Evolutionary conservation across 495 filamentous ascomycete genomes (phyloP), one percentile per base, ranked within the genome.

Genomic region (Daldinia childiae): DNA sequence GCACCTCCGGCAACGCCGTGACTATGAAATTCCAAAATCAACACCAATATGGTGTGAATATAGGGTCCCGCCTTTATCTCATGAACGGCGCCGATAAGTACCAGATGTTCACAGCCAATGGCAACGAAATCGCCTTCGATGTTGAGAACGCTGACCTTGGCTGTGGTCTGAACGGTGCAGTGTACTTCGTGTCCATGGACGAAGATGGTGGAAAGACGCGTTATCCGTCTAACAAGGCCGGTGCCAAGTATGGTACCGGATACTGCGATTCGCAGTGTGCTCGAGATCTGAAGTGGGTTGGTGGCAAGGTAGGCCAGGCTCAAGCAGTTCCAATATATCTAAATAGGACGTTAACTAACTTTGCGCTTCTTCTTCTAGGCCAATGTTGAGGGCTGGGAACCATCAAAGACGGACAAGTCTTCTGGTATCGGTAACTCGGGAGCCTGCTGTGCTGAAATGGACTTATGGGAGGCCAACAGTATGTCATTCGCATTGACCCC

Each of bases 381-480:
- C 76, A 90, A 90, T 74, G 68, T 82, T 9, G 89, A 89, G 14
- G 86, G 84, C 69, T 91, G 89, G 89, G 60, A 62, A 30, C 75
- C 83, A 21, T 89, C 87, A 4, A 29, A 70, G 56, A 88, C 82
- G 73, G 86, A 90, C 74, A 59, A 73, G 61, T 88, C 87, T 78
- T 81, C 86, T 29, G 89, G 89, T 26, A 60, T 82, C 26, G 89
- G 88, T 38, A 71, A 77, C 63, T 79, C 85, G 57, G 89, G 90
- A 66, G 83, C 87, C 62, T 92, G 89, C 86, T 92, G 90, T 79
- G 84, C 87, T 6, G 90, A 92, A 79, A 89, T 92, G 85, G 89
- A 92, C 73, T 85, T 92, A 76, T 91, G 88, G 81, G 89, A 91
- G 77, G 89, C 90, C 64, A 92, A 92, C 83, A 84, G 81, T 51